Evolutionary conservation across 2,329 filamentous ascomycete species (phyloP).

Genomic region (Paracoccidioides brasiliensis): DNA sequence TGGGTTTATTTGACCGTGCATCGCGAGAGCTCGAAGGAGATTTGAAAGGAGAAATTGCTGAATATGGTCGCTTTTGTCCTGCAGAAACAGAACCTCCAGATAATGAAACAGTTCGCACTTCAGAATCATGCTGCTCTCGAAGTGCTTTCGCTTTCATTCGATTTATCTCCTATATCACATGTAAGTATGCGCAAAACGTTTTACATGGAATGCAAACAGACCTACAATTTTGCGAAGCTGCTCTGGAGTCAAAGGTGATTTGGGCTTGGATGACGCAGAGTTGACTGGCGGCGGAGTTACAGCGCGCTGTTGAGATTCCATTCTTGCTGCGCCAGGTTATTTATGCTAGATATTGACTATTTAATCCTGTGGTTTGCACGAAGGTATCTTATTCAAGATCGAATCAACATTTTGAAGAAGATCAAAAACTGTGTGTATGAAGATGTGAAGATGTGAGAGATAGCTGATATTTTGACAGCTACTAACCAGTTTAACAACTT

Average conservation of each 20-base stretch:
- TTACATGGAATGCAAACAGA: not conserved
- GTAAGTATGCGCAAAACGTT: not conserved
- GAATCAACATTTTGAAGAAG: not conserved
- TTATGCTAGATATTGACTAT: not conserved
- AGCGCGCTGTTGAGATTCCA: not conserved
- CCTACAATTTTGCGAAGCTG: constrained; percentile 45
- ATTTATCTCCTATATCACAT: constrained; percentile 58
- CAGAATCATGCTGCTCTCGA: constrained; percentile 58
- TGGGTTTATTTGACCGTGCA: constrained; percentile 37
- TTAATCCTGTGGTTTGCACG: not conserved
- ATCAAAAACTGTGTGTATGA: too few species aligned
- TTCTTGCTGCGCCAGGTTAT: not conserved
- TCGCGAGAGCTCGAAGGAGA: constrained; percentile 53
- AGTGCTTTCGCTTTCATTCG: constrained; percentile 80
- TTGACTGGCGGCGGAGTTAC: not conserved
- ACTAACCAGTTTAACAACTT: too few species aligned
- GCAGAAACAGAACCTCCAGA: constrained; percentile 35
- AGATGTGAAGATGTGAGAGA: too few species aligned
- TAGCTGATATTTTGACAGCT: too few species aligned
- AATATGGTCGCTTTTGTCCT: constrained; percentile 61
- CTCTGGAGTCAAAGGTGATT: constrained; percentile 44
- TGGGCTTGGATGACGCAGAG: constrained; percentile 14
- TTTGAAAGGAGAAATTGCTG: constrained; percentile 41
- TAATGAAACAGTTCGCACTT: constrained; percentile 33
- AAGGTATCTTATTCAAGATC: not conserved